Evolutionary conservation across 129 eudicot genomes (phyloP).

Genomic region (Cynara cardunculus): DNA sequence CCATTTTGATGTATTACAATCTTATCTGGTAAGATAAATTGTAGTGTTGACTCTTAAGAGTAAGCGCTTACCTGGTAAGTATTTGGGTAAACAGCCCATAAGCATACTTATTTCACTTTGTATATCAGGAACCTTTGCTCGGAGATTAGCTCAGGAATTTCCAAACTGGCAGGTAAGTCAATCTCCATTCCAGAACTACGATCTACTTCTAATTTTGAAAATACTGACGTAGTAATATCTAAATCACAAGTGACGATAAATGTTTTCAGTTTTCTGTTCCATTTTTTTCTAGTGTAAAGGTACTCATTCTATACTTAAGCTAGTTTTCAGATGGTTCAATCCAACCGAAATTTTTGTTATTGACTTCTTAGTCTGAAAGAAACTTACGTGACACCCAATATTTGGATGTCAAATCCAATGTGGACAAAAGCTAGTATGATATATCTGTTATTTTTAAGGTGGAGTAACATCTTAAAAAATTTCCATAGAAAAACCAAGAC

Average conservation of each 20-base stretch:
- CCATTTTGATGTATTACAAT: too few relatives aligned
- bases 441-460: neutral
- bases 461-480: neutral
- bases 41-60: too few relatives aligned
- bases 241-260: neutral
- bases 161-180: conserved; percentile 88
- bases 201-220: neutral
- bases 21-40: too few relatives aligned
- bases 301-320: neutral
- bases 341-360: neutral
- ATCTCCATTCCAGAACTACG: conserved; percentile 3
- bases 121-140: conserved; percentile 80
- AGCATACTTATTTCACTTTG: neutral
- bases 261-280: neutral
- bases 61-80: too few relatives aligned
- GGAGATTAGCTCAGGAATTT: conserved; percentile 83
- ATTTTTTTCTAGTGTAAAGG: neutral
- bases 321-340: neutral
- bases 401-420: neutral
- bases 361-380: neutral
- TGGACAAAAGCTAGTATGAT: neutral
- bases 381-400: neutral
- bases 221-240: neutral
- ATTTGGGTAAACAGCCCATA: too few relatives aligned
- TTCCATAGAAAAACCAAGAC: neutral